Evolutionary conservation across 192 early-diverging fungal species (phyloP).

Genomic region (Podochytrium sp.): DNA sequence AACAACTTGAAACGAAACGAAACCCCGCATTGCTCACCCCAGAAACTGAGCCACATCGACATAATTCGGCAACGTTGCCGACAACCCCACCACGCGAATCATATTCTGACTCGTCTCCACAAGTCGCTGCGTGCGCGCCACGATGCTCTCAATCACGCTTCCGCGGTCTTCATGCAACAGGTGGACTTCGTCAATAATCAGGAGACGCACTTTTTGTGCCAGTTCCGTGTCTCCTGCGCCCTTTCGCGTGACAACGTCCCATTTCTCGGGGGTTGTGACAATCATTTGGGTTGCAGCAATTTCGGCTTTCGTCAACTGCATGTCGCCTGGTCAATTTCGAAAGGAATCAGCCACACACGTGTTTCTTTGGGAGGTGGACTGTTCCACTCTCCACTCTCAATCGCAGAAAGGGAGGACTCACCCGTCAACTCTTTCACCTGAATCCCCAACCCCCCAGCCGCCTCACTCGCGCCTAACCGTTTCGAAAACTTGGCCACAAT

Average conservation of each 20-base stretch:
- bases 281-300: conserved; percentile 94
- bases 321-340: conserved; percentile 66
- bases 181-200: conserved; percentile 99
- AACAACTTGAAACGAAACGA: background rate
- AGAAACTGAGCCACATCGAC: conserved; percentile 93
- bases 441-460: conserved; percentile 75
- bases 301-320: conserved; percentile 96
- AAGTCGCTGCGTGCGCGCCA: conserved; percentile 91
- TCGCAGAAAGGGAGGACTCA: background rate
- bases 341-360: background rate
- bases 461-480: conserved; percentile 60
- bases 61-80: conserved; percentile 98
- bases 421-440: conserved; percentile 89
- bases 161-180: conserved; percentile 96
- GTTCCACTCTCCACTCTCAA: background rate
- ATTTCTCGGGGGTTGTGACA: conserved; percentile 99
- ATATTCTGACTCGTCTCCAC: conserved; percentile 88
- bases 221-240: conserved; percentile 92
- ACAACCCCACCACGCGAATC: conserved; percentile 96
- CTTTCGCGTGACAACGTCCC: conserved; percentile 99
- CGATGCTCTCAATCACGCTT: conserved; percentile 93
- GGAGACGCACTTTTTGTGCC: conserved; percentile 83
- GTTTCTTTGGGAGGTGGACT: background rate
- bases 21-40: conserved; percentile 44
- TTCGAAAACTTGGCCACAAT: conserved; percentile 87